A percentile compares a stretch with the other conserved stretches of the same genome.
Conservation (phyloP, 768 basidiomycete genomes). For the Hortiboletus campestris region DNA sequence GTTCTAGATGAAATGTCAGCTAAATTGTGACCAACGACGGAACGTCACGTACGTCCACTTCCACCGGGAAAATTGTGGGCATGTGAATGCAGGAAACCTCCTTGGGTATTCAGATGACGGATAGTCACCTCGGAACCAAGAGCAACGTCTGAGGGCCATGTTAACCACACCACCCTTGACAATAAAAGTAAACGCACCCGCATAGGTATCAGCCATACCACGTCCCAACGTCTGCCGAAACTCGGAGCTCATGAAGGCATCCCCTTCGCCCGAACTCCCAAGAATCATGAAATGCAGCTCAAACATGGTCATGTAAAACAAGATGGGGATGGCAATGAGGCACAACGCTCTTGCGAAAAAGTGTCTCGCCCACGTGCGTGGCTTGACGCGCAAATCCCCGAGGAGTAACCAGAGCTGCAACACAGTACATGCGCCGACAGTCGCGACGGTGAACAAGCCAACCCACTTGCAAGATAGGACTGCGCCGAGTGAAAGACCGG, state of each 20-base stretch:
- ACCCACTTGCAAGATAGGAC: constrained; percentile 98
- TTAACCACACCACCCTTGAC: neutral
- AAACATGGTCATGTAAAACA: constrained; percentile 98
- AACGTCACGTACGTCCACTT: constrained; percentile 68
- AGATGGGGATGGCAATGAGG: constrained; percentile 76
- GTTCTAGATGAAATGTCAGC: constrained; percentile 53
- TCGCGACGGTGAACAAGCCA: constrained; percentile 95
- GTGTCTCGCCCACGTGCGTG: constrained; percentile 75
- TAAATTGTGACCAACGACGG: neutral
- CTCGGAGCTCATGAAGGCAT: constrained; percentile 99
- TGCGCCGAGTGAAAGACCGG: constrained; percentile 88
- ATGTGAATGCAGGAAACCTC: constrained; percentile 98
- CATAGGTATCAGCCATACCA: constrained; percentile 90
- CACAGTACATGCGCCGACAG: constrained; percentile 82
- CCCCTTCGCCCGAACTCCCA: constrained; percentile 90
- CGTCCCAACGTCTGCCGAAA: constrained; percentile 93
- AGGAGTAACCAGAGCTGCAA: constrained; percentile 86
- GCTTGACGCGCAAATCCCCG: constrained; percentile 79
- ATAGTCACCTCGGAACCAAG: constrained; percentile 81
- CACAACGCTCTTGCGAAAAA: constrained; percentile 89
- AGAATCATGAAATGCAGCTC: constrained; percentile 90
- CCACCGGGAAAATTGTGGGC: constrained; percentile 85
- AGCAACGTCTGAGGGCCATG: constrained; percentile 60
- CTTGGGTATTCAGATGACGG: constrained; percentile 94
- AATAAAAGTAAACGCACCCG: constrained; percentile 53